Conservation (phyloP, 495 filamentous ascomycete genomes). For the Filosporella fistucella region DNA sequence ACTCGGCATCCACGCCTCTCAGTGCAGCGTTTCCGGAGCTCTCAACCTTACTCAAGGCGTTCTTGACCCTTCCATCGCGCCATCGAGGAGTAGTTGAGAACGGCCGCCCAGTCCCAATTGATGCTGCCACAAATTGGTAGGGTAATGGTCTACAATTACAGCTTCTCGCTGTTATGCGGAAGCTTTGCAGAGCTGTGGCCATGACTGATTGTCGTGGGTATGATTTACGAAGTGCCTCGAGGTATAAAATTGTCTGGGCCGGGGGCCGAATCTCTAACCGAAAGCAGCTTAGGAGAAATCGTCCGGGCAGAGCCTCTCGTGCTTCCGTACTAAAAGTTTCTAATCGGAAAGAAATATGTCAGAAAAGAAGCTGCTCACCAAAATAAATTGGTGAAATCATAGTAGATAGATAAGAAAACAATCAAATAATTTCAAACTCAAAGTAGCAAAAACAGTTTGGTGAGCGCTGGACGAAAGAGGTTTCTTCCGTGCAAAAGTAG, state of each 20-base stretch:
- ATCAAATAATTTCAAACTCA: no score
- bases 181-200: conserved; percentile 43
- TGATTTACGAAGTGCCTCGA: not conserved
- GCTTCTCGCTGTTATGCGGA: conserved; percentile 41
- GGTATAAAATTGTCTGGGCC: no score
- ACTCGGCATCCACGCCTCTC: not conserved
- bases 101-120: conserved; percentile 27
- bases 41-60: not conserved
- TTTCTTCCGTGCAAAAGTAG: no score
- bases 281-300: no score
- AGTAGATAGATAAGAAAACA: no score
- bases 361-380: no score
- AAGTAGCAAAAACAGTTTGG: no score
- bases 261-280: not conserved
- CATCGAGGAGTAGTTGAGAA: conserved; percentile 33
- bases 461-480: no score
- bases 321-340: no score
- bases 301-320: no score
- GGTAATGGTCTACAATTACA: conserved; percentile 27
- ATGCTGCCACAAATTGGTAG: conserved; percentile 18
- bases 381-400: no score
- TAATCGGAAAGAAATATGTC: no score
- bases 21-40: not conserved
- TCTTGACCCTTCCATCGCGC: not conserved
- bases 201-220: conserved; percentile 28